Base-by-base conservation (phyloP, 306 rosid species). In the Lablab purpureus region DNA sequence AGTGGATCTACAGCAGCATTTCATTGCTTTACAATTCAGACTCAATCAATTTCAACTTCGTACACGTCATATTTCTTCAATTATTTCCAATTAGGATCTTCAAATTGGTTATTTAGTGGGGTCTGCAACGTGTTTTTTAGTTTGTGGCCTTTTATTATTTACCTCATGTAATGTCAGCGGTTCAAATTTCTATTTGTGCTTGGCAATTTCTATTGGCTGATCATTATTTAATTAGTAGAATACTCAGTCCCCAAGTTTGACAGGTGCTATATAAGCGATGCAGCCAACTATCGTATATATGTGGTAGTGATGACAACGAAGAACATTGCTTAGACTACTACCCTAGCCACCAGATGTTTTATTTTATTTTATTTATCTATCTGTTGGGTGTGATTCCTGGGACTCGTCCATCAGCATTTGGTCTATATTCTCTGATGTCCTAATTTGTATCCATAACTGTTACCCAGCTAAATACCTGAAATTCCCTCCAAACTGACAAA, bases 1-100 rank as follows among this genome's bases (percentile, higher is more conserved):
- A 54, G 66, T 21, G 36, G 37, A 73, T 13, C 50, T 72, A 49
- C 51, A 19, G 36, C 27, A 71, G 64, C 67, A 54, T 55, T 64
- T 14, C 67, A 52, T 56, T 72, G 47, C 23, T 49, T n/a, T 49
- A 30, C 62, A 70, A n/a, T 30, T 30, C n/a, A 17, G 5, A 17
- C 49, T 70, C 27, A 66, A 66, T 18, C 25, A 7, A 49, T 47
- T 25, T 68, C 55, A 68, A 46, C 40, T 68, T 46, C 4, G 3
- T 17, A 4, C 25, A 69, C 22, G 4, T 25, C 25, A 17, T 51
- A 10, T 37, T 19, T 65, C 62, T 47, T 68, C 52, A 43, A 37
- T 30, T 32, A 30, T 50, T 50, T 50, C 47, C 30, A 50, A 27
- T 71, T 50, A n/a, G 30, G 76, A 17, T 74, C 30, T 59, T 59